Conservation (phyloP, 306 rosid genomes). For the Malus domestica region ASM211411v1 NC_041789.1:25792501-25793000, state of each 20-base stretch:
- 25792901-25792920: background rate
- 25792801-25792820: background rate
- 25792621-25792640: no score
- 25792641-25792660: no score
- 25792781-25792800: constrained; percentile 7
- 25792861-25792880: background rate
- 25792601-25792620: no score
- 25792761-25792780: background rate
- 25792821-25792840: background rate
- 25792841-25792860: background rate
- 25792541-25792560: no score
- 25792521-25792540: no score
- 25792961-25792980: background rate
- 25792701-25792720: no score
- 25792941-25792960: constrained; percentile 15
- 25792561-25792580: no score
- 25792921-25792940: constrained; percentile 8
- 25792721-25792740: background rate
- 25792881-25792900: background rate
- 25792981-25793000: background rate
- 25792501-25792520: no score
- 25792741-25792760: background rate
- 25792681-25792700: no score
- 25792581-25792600: no score
- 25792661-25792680: no score